phyloP scores from a whole-genome alignment of 345 rosid species.

The Eucalyptus cladocalyx region DNA sequence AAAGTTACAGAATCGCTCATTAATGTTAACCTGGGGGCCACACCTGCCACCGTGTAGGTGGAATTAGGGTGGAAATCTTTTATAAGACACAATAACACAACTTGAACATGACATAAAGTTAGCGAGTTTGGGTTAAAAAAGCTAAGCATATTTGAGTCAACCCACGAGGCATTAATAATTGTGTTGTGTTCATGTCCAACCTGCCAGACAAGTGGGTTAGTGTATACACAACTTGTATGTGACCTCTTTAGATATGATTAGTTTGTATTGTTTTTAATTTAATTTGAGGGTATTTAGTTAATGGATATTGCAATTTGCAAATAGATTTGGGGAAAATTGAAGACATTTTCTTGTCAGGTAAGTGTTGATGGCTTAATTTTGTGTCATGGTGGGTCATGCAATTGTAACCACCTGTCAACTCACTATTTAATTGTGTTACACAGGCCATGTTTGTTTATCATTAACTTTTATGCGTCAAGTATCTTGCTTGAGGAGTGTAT shows the following conservation, averaged over 20 bases:
- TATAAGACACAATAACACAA: background rate
- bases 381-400: background rate
- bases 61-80: background rate
- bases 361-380: background rate
- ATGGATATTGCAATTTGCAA: background rate
- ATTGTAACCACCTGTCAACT: background rate
- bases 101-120: background rate
- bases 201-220: background rate
- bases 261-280: background rate
- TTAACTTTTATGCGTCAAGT: background rate
- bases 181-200: background rate
- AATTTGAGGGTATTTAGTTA: background rate
- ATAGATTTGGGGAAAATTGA: background rate
- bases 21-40: background rate
- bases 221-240: background rate
- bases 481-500: background rate
- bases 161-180: background rate
- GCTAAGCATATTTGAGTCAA: background rate
- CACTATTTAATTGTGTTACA: background rate
- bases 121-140: background rate
- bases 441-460: accelerated
- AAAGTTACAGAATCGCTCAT: background rate
- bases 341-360: background rate
- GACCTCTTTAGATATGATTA: background rate
- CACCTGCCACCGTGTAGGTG: accelerated